These are phyloP conservation scores for Kuraishia floccosa DNA, from an alignment of 805 yeast genomes.

Conservation along the genomic window DNA sequence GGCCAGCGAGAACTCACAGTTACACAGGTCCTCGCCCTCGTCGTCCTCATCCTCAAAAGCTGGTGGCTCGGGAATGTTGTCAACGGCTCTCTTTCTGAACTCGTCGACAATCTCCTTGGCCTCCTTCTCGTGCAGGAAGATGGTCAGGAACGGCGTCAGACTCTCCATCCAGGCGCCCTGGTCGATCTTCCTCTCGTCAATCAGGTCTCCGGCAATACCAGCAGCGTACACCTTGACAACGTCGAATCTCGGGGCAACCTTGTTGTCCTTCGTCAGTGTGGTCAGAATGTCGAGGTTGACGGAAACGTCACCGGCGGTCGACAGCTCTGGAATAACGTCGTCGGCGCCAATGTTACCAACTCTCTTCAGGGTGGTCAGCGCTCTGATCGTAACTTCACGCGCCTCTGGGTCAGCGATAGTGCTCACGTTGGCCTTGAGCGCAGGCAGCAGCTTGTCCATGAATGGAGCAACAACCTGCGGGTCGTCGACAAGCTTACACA, in stretches of 20 bases:
- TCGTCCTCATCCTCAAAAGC: slow-evolving; percentile 86
- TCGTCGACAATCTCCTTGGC: slow-evolving; percentile 87
- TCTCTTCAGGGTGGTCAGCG: slow-evolving; percentile 93
- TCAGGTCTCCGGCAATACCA: slow-evolving; percentile 96
- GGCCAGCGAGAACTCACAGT: slow-evolving; percentile 99
- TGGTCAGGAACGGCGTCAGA: slow-evolving; percentile 89
- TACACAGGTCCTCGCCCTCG: slow-evolving; percentile 99
- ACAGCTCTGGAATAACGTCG: slow-evolving; percentile 90
- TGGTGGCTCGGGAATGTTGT: slow-evolving; percentile 96
- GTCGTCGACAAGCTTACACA: slow-evolving; percentile 99
- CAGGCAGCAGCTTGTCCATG: slow-evolving; percentile 91
- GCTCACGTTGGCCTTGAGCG: slow-evolving; percentile 85
- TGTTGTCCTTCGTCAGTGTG: slow-evolving; percentile 56
- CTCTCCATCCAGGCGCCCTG: slow-evolving; percentile 85
- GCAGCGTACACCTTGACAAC: slow-evolving; percentile 76
- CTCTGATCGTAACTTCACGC: slow-evolving; percentile 96
- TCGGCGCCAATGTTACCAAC: slow-evolving; percentile 93
- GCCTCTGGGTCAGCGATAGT: slow-evolving; percentile 99
- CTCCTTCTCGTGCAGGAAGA: slow-evolving; percentile 87
- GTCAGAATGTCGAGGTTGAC: slow-evolving; percentile 81
- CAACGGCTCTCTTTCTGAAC: slow-evolving; percentile 92
- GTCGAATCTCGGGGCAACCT: slow-evolving; percentile 69
- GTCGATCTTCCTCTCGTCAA: slow-evolving; percentile 94
- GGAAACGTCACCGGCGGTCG: slow-evolving; percentile 94
- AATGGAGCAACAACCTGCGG: slow-evolving; percentile 99